phyloP scores from a whole-genome alignment of 345 rosid species.

The Lumnitzera racemosa region DNA sequence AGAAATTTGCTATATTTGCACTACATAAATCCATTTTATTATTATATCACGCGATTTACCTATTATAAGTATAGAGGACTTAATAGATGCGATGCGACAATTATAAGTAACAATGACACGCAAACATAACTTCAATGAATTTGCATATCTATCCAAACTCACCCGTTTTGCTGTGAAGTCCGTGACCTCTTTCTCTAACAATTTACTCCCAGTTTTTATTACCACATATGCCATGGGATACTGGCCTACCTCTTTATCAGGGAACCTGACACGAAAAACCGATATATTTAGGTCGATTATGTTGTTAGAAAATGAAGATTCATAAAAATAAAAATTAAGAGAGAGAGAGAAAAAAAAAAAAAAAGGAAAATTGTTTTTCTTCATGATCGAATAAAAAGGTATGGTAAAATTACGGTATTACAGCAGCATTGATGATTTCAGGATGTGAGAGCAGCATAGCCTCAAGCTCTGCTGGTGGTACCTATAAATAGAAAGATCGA shows the following conservation, averaged over 20 bases:
- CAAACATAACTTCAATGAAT: too few species aligned
- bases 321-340: neutral
- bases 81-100: too few species aligned
- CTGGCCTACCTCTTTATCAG: constrained; percentile 77
- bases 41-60: too few species aligned
- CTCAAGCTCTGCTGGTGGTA: constrained; percentile 90
- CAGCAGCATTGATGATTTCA: constrained; percentile 67
- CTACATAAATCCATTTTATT: too few species aligned
- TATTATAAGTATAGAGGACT: too few species aligned
- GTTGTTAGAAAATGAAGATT: neutral
- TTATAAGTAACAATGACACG: too few species aligned
- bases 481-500: constrained; percentile 28
- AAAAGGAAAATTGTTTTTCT: neutral
- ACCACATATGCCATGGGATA: constrained; percentile 81
- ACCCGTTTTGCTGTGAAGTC: constrained; percentile 69
- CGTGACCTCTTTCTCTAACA: constrained; percentile 44
- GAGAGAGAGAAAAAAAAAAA: too few species aligned
- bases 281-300: too few species aligned
- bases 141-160: neutral
- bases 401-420: constrained; percentile 57
- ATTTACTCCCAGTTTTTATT: constrained; percentile 41
- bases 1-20: too few species aligned
- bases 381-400: neutral
- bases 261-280: constrained; percentile 42
- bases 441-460: constrained; percentile 71